These are phyloP conservation scores for Zygosaccharomyces bisporus DNA, from an alignment of 805 yeast genomes.

Conservation along the genomic window DNA sequence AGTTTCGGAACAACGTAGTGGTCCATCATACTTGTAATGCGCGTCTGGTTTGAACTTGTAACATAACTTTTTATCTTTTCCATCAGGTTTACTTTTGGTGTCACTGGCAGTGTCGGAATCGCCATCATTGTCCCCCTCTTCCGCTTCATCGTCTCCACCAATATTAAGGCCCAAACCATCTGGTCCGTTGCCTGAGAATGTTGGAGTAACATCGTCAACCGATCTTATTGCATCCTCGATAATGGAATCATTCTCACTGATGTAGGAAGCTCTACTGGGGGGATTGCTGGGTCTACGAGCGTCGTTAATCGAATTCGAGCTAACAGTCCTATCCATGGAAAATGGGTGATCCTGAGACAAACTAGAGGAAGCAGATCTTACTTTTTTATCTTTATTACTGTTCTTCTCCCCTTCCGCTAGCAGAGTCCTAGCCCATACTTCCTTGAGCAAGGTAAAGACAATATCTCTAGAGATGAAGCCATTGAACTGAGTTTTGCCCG, in stretches of 20 bases:
- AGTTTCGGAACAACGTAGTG: conserved; percentile 60
- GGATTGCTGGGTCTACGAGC: conserved; percentile 16
- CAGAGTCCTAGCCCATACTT: conserved; percentile 53
- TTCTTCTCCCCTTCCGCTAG: conserved; percentile 15
- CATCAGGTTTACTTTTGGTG: conserved; percentile 23
- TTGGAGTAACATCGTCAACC: conserved; percentile 39
- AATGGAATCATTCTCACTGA: conserved; percentile 24
- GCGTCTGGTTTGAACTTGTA: conserved; percentile 37
- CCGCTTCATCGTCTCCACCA: conserved; percentile 31
- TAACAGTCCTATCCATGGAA: conserved; percentile 1
- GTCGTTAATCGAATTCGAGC: conserved; percentile 9
- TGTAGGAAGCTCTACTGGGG: conserved; percentile 28
- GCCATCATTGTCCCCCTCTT: conserved; percentile 29
- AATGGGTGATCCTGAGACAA: conserved; percentile 2
- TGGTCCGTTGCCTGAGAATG: conserved; percentile 11
- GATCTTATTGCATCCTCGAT: conserved; percentile 42
- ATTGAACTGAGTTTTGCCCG: conserved; percentile 74
- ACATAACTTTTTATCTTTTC: conserved; percentile 21
- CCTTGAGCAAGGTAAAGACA: conserved; percentile 64
- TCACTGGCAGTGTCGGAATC: conserved; percentile 26
- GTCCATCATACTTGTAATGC: conserved; percentile 55
- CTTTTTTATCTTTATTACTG: neutral
- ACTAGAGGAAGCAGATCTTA: conserved; percentile 5
- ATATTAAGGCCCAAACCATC: conserved; percentile 15
- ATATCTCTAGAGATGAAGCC: conserved; percentile 80